phyloP scores from a whole-genome alignment of 768 basidiomycete species.

The Russula griseocarnosa region DNA sequence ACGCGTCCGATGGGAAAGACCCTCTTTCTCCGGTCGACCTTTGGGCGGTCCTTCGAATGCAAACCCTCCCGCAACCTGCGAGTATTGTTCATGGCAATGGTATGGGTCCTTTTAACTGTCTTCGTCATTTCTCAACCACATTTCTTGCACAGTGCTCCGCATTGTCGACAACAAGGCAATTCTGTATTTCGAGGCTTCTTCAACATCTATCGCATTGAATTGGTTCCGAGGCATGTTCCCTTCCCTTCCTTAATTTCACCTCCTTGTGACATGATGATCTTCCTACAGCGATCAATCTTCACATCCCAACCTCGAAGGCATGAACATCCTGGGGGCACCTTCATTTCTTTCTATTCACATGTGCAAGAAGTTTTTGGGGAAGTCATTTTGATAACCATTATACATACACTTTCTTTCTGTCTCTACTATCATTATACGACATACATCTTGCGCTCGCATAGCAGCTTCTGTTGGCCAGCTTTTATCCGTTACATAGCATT shows the following conservation, averaged over 20 bases:
- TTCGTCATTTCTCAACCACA: constrained; percentile 11
- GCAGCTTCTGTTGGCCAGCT: constrained; percentile 7
- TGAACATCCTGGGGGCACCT: constrained; percentile 36
- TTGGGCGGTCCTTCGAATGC: constrained; percentile 97
- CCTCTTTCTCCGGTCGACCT: constrained; percentile 73
- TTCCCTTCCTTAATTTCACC: constrained; percentile 5
- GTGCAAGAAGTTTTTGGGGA: constrained; percentile 21
- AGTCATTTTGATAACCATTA: constrained; percentile 20
- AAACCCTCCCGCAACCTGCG: constrained; percentile 85
- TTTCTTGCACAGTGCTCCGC: constrained; percentile 55
- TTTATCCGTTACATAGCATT: constrained; percentile 11
- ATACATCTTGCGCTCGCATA: constrained; percentile 27
- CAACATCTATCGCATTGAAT: constrained; percentile 78
- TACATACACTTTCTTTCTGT: constrained; percentile 19
- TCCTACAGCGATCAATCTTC: constrained; percentile 73
- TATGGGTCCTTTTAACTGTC: constrained; percentile 34
- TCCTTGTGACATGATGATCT: background rate
- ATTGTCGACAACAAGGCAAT: constrained; percentile 91
- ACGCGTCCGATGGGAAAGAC: constrained; percentile 78
- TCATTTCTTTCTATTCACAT: constrained; percentile 29
- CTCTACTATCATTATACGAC: constrained; percentile 28
- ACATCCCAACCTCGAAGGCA: constrained; percentile 78
- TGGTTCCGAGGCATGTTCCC: constrained; percentile 76
- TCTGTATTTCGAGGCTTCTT: constrained; percentile 81
- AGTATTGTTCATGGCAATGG: constrained; percentile 87